phyloP scores from a whole-genome alignment of 768 basidiomycete species.

The Suillus americanus region DNA sequence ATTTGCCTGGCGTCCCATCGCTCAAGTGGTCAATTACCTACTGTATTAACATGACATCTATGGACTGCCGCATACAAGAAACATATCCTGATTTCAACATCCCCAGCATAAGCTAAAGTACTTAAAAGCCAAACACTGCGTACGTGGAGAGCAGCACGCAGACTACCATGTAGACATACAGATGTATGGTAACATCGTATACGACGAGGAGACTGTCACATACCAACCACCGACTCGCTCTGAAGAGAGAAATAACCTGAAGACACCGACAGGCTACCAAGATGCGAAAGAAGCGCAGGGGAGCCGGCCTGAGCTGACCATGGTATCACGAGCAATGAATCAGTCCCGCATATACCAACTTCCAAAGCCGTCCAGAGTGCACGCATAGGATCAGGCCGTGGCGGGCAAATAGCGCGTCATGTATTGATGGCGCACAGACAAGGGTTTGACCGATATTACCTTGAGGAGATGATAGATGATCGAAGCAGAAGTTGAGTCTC shows the following conservation, averaged over 20 bases:
- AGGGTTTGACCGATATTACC: no score
- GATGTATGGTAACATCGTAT: not conserved
- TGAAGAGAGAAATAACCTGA: not conserved
- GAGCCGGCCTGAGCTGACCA: conserved; percentile 1
- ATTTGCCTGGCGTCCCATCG: not conserved
- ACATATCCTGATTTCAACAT: not conserved
- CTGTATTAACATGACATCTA: not conserved
- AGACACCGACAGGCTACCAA: conserved; percentile 6
- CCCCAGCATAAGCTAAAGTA: not conserved
- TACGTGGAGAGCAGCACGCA: not conserved
- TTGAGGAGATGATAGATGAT: no score
- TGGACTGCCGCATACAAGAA: not conserved
- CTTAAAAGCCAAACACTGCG: not conserved
- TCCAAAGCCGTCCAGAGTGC: not conserved
- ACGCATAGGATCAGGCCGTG: not conserved
- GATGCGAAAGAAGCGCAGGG: conserved; percentile 16
- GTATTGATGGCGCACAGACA: no score
- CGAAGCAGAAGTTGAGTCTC: no score
- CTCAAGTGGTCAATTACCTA: not conserved
- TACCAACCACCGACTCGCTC: not conserved
- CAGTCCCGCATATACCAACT: not conserved
- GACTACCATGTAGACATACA: not conserved
- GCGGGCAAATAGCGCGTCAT: no score
- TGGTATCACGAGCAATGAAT: not conserved
- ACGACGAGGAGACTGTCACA: not conserved